Percentiles rank a stretch among this genome's conserved stretches.
Conservation (phyloP, 345 rosid genomes). For the Cardamine resedifolia region DNA sequence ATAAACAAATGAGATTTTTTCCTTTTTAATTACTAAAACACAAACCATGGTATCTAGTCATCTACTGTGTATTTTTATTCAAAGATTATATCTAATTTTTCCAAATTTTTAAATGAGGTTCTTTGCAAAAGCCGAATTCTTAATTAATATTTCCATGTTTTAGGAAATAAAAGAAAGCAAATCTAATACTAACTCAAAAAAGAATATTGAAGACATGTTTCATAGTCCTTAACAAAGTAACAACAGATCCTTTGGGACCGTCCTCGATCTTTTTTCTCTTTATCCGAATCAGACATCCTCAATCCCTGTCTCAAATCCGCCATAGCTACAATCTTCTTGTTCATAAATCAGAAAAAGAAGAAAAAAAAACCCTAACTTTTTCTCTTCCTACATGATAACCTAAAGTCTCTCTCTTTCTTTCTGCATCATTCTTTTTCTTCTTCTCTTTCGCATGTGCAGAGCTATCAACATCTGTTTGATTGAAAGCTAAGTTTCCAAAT, state of each 20-base stretch:
- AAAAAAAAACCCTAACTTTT: constrained; percentile 26
- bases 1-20: no score
- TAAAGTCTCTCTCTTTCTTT: constrained; percentile 11
- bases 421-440: constrained; percentile 6
- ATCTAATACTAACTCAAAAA: neutral
- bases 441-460: constrained; percentile 36
- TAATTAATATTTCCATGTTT: neutral
- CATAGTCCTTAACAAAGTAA: constrained; percentile 30
- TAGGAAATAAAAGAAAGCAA: neutral
- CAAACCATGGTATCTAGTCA: neutral
- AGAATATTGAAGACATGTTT: constrained; percentile 22
- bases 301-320: constrained; percentile 26
- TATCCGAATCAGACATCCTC: constrained; percentile 26
- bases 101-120: neutral
- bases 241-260: constrained; percentile 32
- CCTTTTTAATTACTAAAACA: neutral
- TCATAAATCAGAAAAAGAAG: neutral
- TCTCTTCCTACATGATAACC: constrained; percentile 13
- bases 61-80: neutral
- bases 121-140: neutral
- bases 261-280: constrained; percentile 5
- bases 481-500: constrained; percentile 67
- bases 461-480: constrained; percentile 51
- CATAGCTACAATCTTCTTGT: constrained; percentile 33
- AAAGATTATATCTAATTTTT: neutral